phyloP scores from a whole-genome alignment of 2,329 filamentous ascomycete species.

The Colletotrichum spinosum region DNA sequence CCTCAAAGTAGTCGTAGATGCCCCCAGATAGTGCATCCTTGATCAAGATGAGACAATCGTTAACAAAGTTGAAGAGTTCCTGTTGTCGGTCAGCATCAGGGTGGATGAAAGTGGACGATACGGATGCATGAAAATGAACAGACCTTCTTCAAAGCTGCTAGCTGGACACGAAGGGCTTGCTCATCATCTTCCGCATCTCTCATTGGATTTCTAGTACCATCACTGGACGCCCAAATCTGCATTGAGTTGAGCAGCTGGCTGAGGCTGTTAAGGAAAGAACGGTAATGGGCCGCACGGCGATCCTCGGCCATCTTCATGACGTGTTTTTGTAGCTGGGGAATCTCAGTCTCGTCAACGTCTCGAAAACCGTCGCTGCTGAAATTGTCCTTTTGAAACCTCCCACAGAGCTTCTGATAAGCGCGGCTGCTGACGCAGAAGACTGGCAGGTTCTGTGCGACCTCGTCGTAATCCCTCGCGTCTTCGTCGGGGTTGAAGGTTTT shows the following conservation, averaged over 20 bases:
- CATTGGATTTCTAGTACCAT: conserved; percentile 37
- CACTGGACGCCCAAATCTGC: conserved; percentile 41
- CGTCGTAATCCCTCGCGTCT: conserved; percentile 67
- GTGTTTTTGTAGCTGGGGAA: conserved; percentile 69
- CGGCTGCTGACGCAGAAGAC: conserved; percentile 75
- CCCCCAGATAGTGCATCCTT: conserved; percentile 37
- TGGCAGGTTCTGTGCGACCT: conserved; percentile 65
- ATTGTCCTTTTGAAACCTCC: conserved; percentile 64
- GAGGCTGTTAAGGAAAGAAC: conserved; percentile 41
- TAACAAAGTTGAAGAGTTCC: conserved; percentile 38
- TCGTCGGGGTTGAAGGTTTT: conserved; percentile 39
- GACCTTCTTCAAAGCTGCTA: conserved; percentile 35
- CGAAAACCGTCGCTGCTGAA: conserved; percentile 62
- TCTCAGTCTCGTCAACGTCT: conserved; percentile 65
- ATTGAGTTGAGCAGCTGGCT: conserved; percentile 42
- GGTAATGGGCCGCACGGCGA: conserved; percentile 38
- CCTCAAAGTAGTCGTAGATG: conserved; percentile 41
- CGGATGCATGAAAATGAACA: not conserved
- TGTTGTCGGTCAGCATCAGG: conserved; percentile 4
- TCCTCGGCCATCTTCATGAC: conserved; percentile 28
- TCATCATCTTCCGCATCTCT: conserved; percentile 39
- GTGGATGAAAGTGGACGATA: not conserved
- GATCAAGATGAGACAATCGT: conserved; percentile 36
- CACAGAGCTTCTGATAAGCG: conserved; percentile 71
- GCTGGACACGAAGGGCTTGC: conserved; percentile 26